Evolutionary conservation across 1,284 basidiomycete species (phyloP), one percentile per base, ranked within the genome.

Genomic region (Trichosporon sp.): DNA sequence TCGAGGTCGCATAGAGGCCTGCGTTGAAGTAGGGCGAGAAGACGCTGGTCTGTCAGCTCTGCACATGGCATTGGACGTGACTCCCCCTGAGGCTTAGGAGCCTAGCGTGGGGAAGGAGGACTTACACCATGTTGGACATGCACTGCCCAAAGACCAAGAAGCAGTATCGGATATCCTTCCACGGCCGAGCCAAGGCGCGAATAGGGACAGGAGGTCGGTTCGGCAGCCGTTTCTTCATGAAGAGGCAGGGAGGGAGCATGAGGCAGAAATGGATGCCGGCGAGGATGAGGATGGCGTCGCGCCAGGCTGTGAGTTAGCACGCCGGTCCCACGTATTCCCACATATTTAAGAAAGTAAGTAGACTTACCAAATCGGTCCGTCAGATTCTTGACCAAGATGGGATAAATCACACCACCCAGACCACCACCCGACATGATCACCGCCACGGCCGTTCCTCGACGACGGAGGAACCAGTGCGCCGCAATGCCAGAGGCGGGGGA

Each of bases 391-490:
- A 73, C 67, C 60, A 70, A 52, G 44, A 73, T 67, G 3, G 71
- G 71, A 49, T 71, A 68, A 25, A 71, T 37, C 19, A 71, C 60
- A 72, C 78, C 78, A 6, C 74, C 75, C 4, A 75, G 58, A 6
- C 78, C 78, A 21, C 70, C 72, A 5, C 78, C 78, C 32, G 70
- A 71, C 2, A 76, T 69, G 13, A 76, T 74, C 33, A 80, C 70
- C 0, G 75, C 77, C 2, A 77, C 72, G 4, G 78, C 78, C 0
- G 76, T 79, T 1, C 73, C 69, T 23, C 77, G 66, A 23, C 70
- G 70, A 14, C 70, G 63, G 40, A 74, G 62, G 63, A 80, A 80
- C 77, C 77, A 80, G 58, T 80, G 78, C 0, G 73, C 75, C 1
- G 73, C 69, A n/a, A 78, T 72, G 5, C 76, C 74, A 1, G 76